Conservation (phyloP, 805 yeast species). For the Candida loeiensis region DNA sequence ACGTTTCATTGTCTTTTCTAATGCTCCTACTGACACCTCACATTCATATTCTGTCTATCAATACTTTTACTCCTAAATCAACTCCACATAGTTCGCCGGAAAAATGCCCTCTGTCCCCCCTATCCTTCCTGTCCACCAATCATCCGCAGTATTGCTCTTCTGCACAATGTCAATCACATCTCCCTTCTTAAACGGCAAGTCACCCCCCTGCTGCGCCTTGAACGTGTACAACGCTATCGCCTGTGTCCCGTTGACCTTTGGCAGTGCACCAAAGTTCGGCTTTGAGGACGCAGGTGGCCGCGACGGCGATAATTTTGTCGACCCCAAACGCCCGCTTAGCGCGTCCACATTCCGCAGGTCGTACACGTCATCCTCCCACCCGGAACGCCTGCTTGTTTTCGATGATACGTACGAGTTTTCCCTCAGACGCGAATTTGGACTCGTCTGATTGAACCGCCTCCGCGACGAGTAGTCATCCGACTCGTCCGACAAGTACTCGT, state of each 20-base stretch:
- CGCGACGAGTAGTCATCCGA: slow-evolving; percentile 29
- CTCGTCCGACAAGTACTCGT: slow-evolving; percentile 30
- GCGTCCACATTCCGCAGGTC: slow-evolving; percentile 48
- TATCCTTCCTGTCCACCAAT: slow-evolving; percentile 97
- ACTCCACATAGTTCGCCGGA: slow-evolving; percentile 95
- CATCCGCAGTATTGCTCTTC: slow-evolving; percentile 84
- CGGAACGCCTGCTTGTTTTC: slow-evolving; percentile 27
- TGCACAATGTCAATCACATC: slow-evolving; percentile 85
- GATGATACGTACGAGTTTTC: slow-evolving; percentile 7
- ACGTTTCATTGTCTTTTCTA: not conserved
- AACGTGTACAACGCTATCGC: slow-evolving; percentile 89
- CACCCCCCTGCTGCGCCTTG: slow-evolving; percentile 92
- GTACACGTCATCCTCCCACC: slow-evolving; percentile 88
- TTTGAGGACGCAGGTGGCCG: slow-evolving; percentile 40
- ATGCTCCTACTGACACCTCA: not conserved
- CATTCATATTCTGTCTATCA: not conserved
- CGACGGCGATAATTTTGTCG: slow-evolving; percentile 25
- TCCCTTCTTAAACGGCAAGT: slow-evolving; percentile 88
- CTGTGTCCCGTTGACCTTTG: slow-evolving; percentile 52
- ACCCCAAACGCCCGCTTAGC: slow-evolving; percentile 33
- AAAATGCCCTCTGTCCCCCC: slow-evolving; percentile 87
- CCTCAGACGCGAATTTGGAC: slow-evolving; percentile 3
- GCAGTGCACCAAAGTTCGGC: slow-evolving; percentile 37
- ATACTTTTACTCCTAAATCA: slow-evolving; percentile 43
- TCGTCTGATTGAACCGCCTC: not conserved